A percentile compares a stretch with the other conserved stretches of the same genome.
phyloP scores from a whole-genome alignment of 2,329 filamentous ascomycete genomes.

The Coniella vitis region DNA sequence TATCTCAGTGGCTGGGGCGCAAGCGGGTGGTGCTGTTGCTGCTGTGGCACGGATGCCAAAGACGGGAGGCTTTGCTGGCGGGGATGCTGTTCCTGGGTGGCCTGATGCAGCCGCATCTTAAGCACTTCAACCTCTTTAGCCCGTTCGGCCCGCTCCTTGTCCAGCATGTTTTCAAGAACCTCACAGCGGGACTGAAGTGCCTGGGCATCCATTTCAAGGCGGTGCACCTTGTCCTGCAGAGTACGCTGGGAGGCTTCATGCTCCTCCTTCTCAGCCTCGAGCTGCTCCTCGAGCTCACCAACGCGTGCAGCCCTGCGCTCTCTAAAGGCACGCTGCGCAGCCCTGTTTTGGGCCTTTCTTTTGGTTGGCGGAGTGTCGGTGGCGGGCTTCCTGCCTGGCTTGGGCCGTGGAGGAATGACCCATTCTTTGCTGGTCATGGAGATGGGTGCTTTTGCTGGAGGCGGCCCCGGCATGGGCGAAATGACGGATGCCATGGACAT shows the following conservation, averaged over 20 bases:
- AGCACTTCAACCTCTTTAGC: conserved; percentile 14
- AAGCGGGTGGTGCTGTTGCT: background rate
- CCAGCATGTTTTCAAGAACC: conserved; percentile 56
- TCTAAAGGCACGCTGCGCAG: conserved; percentile 83
- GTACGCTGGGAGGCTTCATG: conserved; percentile 52
- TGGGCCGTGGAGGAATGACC: conserved; percentile 76
- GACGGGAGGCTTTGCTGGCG: conserved; percentile 15
- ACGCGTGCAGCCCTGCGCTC: conserved; percentile 82
- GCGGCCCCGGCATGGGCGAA: conserved; percentile 33
- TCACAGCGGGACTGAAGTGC: conserved; percentile 56
- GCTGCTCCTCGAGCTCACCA: conserved; percentile 63
- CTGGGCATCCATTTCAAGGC: conserved; percentile 60
- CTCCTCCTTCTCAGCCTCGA: conserved; percentile 53
- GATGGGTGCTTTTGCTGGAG: conserved; percentile 35
- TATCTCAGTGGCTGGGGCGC: conserved; percentile 14
- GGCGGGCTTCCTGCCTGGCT: conserved; percentile 88
- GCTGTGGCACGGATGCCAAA: conserved; percentile 10
- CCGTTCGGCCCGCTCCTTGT: conserved; percentile 48
- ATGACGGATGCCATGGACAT: conserved; percentile 43
- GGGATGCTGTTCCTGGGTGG: conserved; percentile 11
- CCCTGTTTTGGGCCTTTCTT: conserved; percentile 88
- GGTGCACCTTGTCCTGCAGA: conserved; percentile 48
- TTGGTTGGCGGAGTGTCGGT: conserved; percentile 90
- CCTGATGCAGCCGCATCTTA: conserved; percentile 11
- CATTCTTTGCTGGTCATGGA: conserved; percentile 77